Percentiles rank a stretch among this genome's conserved stretches.
Evolutionary conservation across 352 stramenopile species (phyloP).

Genomic region (Phytophthora megakarya): DNA sequence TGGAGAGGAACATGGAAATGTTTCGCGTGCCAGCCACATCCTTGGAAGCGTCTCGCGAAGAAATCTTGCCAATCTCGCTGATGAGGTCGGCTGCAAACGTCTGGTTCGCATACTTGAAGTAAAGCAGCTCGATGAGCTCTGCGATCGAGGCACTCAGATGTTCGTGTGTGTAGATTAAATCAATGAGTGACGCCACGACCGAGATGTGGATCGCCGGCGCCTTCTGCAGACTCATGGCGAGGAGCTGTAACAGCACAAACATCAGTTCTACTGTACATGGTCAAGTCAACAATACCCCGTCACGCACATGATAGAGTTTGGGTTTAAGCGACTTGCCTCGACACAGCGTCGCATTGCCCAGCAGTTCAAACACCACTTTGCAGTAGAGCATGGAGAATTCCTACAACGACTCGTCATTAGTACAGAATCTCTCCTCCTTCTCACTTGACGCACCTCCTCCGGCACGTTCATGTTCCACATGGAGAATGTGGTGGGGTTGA

Average conservation of each 20-base stretch:
- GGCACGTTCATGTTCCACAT: conserved; percentile 85
- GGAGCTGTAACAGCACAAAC: conserved; percentile 41
- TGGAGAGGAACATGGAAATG: conserved; percentile 74
- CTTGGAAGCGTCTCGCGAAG: conserved; percentile 67
- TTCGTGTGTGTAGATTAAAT: conserved; percentile 77
- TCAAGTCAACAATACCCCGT: background rate
- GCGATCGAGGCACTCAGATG: conserved; percentile 63
- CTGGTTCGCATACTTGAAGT: conserved; percentile 64
- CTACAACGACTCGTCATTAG: conserved; percentile 20
- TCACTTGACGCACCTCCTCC: conserved; percentile 52
- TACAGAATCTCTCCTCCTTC: background rate
- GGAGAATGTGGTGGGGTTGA: conserved; percentile 63
- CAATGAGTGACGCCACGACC: conserved; percentile 70
- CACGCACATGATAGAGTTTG: conserved; percentile 74
- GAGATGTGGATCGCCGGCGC: conserved; percentile 73
- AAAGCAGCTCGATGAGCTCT: conserved; percentile 66
- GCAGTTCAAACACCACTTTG: conserved; percentile 66
- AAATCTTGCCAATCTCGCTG: conserved; percentile 79
- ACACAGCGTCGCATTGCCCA: conserved; percentile 68
- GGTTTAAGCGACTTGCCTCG: conserved; percentile 64
- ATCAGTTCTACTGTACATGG: background rate
- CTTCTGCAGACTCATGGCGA: conserved; percentile 62
- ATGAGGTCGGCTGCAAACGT: conserved; percentile 75
- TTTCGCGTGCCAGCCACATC: conserved; percentile 75
- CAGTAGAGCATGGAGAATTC: conserved; percentile 82